Base-by-base conservation (phyloP, 441 rosid genomes). In the Syzygium syzygioides region DNA sequence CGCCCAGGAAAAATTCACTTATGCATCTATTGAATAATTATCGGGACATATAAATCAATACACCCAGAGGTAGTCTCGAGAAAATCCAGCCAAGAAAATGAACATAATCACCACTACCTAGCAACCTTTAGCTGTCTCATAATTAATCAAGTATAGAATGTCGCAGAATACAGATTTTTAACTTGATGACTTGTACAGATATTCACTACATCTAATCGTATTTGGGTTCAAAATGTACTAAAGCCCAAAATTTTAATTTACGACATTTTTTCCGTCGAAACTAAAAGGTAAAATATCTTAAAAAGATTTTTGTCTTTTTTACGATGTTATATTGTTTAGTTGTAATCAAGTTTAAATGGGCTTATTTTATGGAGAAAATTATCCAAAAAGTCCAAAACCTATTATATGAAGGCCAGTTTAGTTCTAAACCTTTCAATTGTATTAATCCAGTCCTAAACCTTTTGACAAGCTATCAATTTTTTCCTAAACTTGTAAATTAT, bases 391-490 rank as follows among this genome's bases (percentile, higher is more conserved):
- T 41, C 45, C 45, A 6, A 41, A 41, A 41, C 45, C 45, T 41
- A 41, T 41, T 41, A 6, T 41, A 41, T 41, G 1, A 6, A 41
- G 45, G 45, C 7, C 45, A 41, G 45, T 41, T 41, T 41, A 41
- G 45, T 41, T 7, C 9, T 41, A 41, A 41, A 41, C 45, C 45
- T 41, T 41, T 41, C 45, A 45, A 45, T 45, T 45, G 48, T 45
- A 2, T 1, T 1, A 45, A 45, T 45, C 9, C 2, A 45, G 9
- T 45, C 9, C 2, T 45, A 6, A 6, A 45, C 48, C 1, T 45
- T 45, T 45, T 45, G 48, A 45, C 9, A 1, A 45, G 8, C 1
- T 45, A 45, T 1, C 48, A 45, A 45, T 45, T 45, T 45, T 6
- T 9, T 45, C 9, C 8, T 45, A 45, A 45, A 45, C 9, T 7